These are phyloP conservation scores for Penicillium digitatum DNA, from an alignment of 2,329 filamentous ascomycete genomes.

Conservation along the genomic window DNA sequence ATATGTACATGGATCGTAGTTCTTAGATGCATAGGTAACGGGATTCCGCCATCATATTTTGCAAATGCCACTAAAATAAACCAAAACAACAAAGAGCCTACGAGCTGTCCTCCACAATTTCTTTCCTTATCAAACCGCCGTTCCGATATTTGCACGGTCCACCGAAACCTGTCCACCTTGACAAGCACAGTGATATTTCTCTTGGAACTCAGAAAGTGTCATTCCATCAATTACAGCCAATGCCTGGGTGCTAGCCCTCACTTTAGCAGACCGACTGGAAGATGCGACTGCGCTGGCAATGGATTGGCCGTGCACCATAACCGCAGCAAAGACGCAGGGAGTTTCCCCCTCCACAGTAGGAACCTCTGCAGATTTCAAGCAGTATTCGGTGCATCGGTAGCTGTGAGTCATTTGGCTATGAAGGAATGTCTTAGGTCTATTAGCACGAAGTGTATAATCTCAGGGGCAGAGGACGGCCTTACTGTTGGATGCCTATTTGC, in stretches of 20 bases:
- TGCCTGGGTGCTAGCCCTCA: conserved; percentile 47
- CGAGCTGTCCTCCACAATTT: background rate
- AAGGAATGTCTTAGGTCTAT: conserved; percentile 56
- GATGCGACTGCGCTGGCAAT: conserved; percentile 59
- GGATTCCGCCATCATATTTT: background rate
- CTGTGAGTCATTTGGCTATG: conserved; percentile 59
- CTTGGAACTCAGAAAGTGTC: conserved; percentile 56
- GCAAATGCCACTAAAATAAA: background rate
- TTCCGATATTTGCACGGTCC: conserved; percentile 23
- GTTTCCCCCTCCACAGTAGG: conserved; percentile 45
- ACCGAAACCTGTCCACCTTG: conserved; percentile 13
- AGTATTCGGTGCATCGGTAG: conserved; percentile 62
- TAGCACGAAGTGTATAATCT: background rate
- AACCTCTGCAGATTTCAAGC: conserved; percentile 46
- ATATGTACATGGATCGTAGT: background rate
- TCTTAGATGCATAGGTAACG: background rate
- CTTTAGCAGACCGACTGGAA: conserved; percentile 69
- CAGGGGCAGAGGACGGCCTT: conserved; percentile 15
- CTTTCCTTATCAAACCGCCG: conserved; percentile 25
- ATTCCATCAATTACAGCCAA: conserved; percentile 48
- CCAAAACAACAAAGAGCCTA: background rate
- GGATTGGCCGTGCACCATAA: conserved; percentile 71
- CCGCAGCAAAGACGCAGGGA: conserved; percentile 59
- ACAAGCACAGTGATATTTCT: conserved; percentile 63
- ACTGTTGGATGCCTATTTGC: conserved; percentile 78